phyloP scores from a whole-genome alignment of 768 basidiomycete species.

The Mycena sanguinolenta region DNA sequence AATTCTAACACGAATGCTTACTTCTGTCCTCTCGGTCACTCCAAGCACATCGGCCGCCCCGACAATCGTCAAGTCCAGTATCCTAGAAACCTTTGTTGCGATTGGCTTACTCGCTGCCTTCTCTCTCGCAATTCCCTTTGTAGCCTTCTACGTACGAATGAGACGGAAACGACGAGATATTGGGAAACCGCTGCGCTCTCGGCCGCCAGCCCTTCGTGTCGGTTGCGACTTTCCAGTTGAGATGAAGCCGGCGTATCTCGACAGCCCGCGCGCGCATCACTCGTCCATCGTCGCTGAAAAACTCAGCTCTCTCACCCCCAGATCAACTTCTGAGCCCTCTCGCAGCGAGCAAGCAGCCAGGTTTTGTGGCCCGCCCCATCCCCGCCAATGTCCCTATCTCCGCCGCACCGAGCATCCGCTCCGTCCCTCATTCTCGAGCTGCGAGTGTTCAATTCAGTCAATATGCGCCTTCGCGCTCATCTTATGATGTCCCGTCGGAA shows the following conservation, averaged over 20 bases:
- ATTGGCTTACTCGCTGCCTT: background rate
- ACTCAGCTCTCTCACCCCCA: background rate
- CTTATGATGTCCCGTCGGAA: background rate
- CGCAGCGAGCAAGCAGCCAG: slow-evolving; percentile 17
- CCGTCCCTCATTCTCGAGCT: background rate
- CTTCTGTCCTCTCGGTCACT: background rate
- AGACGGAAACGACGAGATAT: background rate
- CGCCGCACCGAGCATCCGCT: background rate
- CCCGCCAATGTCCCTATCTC: slow-evolving; percentile 19
- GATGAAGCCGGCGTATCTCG: slow-evolving; percentile 25
- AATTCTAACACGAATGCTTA: background rate
- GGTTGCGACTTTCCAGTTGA: slow-evolving; percentile 1
- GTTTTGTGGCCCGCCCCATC: slow-evolving; percentile 18
- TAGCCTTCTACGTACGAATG: background rate
- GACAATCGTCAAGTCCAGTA: no score
- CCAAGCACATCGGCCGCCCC: background rate
- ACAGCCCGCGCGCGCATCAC: slow-evolving; percentile 8
- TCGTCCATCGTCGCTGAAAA: background rate
- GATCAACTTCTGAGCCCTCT: slow-evolving; percentile 13
- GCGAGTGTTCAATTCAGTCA: background rate
- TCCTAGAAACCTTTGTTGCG: slow-evolving; percentile 9
- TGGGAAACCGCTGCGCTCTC: background rate
- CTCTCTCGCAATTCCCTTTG: slow-evolving; percentile 5
- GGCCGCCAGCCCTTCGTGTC: background rate
- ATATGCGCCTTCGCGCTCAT: background rate